Base-by-base conservation (phyloP, 108 stramenopile genomes). In the Nitzschia sp. region DNA sequence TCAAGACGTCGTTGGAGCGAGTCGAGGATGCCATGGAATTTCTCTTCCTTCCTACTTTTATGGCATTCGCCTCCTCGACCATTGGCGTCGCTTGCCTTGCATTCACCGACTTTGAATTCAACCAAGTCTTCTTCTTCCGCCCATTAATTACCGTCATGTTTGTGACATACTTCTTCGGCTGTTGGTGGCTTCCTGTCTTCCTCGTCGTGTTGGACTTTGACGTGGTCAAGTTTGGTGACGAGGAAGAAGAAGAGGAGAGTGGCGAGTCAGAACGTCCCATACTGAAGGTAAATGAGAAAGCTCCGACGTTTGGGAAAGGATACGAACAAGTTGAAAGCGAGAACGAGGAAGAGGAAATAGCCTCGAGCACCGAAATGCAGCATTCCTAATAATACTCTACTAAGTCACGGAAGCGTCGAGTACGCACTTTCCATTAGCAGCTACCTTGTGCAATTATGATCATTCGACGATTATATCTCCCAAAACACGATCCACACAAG, bases 21-120 rank as follows among this genome's bases (percentile, higher is more conserved):
- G 81, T 82, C n/a, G 59, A 75, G 29, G 34, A 78, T 33, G 60
- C 81, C 0, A 82, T 82, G 81, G 27, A 46, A 1, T 77, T 77
- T 54, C 56, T 82, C 8, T 70, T 68, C 28, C 69, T 78, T 13
- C 81, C 81, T 30, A 74, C 68, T 2, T 74, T 74, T 42, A 74
- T 82, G 73, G 64, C 72, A 1, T 82, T 70, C n/a, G 46, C 76
- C 21, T 76, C 75, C 11, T 65, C 60, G 8, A 46, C 54, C 18
- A 70, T 77, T 61, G 77, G 81, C 46, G 73, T 82, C 3, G 64
- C 59, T 23, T 76, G 74, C 53, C 53, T 82, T 53, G 81, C 81
- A 36, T 78, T 82, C 36, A 82, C 81, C 3, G 56, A 77, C 9
- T 82, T 82, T 48, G 68, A 82, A n/a, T 82, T 82, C 72, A 82